Conservation (phyloP, 83 land plant genomes). For the Diphasiastrum complanatum region DNA sequence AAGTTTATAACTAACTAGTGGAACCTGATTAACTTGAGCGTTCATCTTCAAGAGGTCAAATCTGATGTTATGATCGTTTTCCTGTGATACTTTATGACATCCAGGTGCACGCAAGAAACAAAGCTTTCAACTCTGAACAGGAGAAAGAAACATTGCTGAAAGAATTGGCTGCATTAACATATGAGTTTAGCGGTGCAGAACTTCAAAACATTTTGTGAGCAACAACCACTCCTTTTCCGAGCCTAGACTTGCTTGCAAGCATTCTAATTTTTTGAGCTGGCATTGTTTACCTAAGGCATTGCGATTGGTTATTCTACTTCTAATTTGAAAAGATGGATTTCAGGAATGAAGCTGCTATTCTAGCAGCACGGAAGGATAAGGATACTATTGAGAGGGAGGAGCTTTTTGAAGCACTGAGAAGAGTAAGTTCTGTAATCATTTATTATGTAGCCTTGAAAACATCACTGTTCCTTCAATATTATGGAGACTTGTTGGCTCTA, state of each 20-base stretch:
- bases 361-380: conserved; percentile 75
- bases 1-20: neutral
- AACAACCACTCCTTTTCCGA: neutral
- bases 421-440: conserved; percentile 72
- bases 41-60: neutral
- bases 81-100: neutral
- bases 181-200: conserved; percentile 89
- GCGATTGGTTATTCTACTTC: conserved; percentile 2
- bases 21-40: neutral
- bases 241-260: neutral
- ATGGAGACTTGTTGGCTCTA: too few species aligned
- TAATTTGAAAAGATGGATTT: neutral
- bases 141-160: conserved; percentile 64
- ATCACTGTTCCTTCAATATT: too few species aligned
- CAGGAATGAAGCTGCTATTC: conserved; percentile 98
- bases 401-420: conserved; percentile 62
- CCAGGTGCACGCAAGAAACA: conserved; percentile 93
- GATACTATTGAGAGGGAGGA: conserved; percentile 75
- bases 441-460: too few species aligned
- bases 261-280: neutral
- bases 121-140: conserved; percentile 70
- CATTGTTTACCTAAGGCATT: neutral
- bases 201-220: conserved; percentile 82
- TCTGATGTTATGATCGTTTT: neutral
- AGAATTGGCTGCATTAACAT: conserved; percentile 66